phyloP scores from a whole-genome alignment of 345 rosid species.

The Kandelia obovata region DNA sequence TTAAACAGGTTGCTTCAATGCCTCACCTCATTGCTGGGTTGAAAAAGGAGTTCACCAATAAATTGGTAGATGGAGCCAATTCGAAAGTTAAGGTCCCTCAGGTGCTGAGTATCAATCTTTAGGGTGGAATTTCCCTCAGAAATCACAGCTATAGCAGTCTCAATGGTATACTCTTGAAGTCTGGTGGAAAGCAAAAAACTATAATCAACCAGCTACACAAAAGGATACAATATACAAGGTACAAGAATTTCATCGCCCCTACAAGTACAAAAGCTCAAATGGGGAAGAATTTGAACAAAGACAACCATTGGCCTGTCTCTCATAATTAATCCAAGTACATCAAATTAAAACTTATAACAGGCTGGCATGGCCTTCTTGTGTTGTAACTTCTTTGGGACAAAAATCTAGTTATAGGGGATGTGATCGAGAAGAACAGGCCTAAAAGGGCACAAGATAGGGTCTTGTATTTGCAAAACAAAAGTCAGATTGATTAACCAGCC shows the following conservation, averaged over 20 bases:
- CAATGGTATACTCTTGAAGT: constrained; percentile 52
- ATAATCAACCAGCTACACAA: not conserved
- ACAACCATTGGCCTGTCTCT: not conserved
- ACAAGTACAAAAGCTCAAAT: not conserved
- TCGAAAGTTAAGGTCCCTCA: constrained; percentile 64
- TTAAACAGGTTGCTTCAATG: not conserved
- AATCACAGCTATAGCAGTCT: constrained; percentile 50
- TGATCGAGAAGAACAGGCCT: no score
- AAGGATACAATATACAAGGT: not conserved
- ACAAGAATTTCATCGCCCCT: not conserved
- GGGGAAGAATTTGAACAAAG: not conserved
- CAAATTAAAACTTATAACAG: no score
- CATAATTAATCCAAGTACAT: not conserved
- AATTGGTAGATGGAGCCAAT: constrained; percentile 64
- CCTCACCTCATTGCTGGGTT: constrained; percentile 50
- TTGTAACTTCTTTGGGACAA: no score
- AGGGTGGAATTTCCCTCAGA: constrained; percentile 51
- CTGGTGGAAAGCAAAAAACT: constrained; percentile 24
- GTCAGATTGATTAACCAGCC: no score
- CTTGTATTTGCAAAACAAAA: no score
- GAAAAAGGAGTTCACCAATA: constrained; percentile 77
- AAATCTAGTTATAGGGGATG: no score
- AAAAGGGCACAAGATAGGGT: no score
- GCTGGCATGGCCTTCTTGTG: no score
- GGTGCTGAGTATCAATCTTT: constrained; percentile 57